These are phyloP conservation scores for Taphrina populina DNA, from an alignment of 1,139 yeast genomes.

Conservation along the genomic window DNA sequence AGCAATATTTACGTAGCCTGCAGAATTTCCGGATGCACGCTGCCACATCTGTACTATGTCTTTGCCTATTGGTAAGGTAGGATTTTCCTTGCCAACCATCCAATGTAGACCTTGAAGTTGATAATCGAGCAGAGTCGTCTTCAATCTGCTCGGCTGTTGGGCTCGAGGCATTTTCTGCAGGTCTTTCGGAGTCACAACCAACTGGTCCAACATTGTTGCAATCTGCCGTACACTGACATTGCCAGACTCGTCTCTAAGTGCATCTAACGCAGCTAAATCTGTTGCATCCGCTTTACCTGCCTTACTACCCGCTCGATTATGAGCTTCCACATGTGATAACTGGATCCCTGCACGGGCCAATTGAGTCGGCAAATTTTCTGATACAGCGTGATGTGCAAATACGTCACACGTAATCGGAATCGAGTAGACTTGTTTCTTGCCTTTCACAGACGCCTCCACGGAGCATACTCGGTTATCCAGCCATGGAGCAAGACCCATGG, in stretches of 20 bases:
- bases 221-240: slow-evolving; percentile 4
- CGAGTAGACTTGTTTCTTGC: slow-evolving; percentile 13
- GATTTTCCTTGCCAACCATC: slow-evolving; percentile 60
- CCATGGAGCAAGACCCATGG: slow-evolving; percentile 32
- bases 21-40: slow-evolving; percentile 72
- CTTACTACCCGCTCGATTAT: background rate
- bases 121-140: slow-evolving; percentile 60
- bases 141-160: slow-evolving; percentile 35
- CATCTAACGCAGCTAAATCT: background rate
- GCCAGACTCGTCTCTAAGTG: slow-evolving; percentile 5
- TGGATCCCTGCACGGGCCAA: slow-evolving; percentile 29
- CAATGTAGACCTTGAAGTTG: slow-evolving; percentile 87
- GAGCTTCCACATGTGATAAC: background rate
- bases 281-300: background rate
- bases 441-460: slow-evolving; percentile 22
- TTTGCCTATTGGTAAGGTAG: slow-evolving; percentile 28
- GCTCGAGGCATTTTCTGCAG: slow-evolving; percentile 35
- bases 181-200: slow-evolving; percentile 31
- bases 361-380: slow-evolving; percentile 1
- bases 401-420: slow-evolving; percentile 31
- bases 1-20: slow-evolving; percentile 32
- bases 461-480: slow-evolving; percentile 22
- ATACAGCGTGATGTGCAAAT: slow-evolving; percentile 20
- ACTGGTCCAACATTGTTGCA: slow-evolving; percentile 11
- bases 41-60: slow-evolving; percentile 36